Conservation (phyloP, 2,329 filamentous ascomycete genomes). For the Colletotrichum lindemuthianum region DNA sequence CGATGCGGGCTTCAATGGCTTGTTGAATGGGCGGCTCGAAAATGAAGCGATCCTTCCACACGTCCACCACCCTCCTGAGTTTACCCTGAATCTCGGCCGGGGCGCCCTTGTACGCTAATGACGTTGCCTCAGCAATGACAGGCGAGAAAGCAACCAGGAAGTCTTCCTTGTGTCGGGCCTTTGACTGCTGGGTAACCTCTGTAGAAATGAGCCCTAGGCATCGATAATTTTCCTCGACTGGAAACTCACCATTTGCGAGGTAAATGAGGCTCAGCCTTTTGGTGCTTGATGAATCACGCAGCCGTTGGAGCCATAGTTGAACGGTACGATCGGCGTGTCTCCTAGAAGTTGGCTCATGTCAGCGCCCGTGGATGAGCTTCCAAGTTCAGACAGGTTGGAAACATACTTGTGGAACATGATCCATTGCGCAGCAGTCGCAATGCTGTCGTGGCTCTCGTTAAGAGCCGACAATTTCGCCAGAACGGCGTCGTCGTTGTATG, state of each 20-base stretch:
- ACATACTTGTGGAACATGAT: conserved; percentile 87
- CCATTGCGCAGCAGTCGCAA: conserved; percentile 97
- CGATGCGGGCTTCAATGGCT: conserved; percentile 81
- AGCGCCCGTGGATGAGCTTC: conserved; percentile 10
- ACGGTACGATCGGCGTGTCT: conserved; percentile 93
- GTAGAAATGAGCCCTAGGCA: conserved; percentile 21
- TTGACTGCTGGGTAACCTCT: conserved; percentile 98
- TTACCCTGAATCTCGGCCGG: conserved; percentile 88
- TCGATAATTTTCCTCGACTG: neutral
- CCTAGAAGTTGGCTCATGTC: conserved; percentile 56
- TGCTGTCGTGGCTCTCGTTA: conserved; percentile 97
- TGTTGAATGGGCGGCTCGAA: conserved; percentile 85
- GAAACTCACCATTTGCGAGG: conserved; percentile 83
- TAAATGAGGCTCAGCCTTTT: conserved; percentile 94
- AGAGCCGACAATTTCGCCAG: conserved; percentile 93
- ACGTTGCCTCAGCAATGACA: conserved; percentile 89
- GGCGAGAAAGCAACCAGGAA: conserved; percentile 93
- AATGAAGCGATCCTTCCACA: conserved; percentile 88
- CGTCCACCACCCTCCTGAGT: conserved; percentile 87
- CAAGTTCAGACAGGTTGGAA: conserved; percentile 3
- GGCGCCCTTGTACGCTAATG: conserved; percentile 90
- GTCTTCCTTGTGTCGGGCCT: conserved; percentile 90
- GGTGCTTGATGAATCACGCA: conserved; percentile 86
- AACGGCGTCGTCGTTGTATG: conserved; percentile 95
- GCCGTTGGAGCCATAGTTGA: conserved; percentile 87